Conservation (phyloP, 345 rosid species). For the Erodium maritimum region DNA sequence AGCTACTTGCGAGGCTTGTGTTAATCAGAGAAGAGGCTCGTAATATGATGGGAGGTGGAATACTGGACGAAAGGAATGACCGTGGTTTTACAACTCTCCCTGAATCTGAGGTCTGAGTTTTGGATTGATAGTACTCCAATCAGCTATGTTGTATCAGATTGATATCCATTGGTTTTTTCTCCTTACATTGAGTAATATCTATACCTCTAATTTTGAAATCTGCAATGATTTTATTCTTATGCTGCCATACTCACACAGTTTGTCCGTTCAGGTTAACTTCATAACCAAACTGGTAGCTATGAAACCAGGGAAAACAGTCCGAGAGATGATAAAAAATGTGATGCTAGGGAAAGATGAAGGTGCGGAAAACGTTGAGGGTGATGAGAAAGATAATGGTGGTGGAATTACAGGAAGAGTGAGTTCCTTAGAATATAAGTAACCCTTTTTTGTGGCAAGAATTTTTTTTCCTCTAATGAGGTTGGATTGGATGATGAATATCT, state of each 20-base stretch:
- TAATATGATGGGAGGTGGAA: conserved; percentile 95
- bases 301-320: conserved; percentile 71
- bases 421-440: conserved; percentile 3
- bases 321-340: conserved; percentile 71
- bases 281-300: conserved; percentile 74
- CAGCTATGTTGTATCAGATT: neutral
- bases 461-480: neutral
- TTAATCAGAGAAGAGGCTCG: conserved; percentile 91
- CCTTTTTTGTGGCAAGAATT: neutral
- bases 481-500: too few relatives aligned
- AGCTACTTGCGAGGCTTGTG: conserved; percentile 78
- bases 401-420: conserved; percentile 74
- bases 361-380: conserved; percentile 46
- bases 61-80: conserved; percentile 88
- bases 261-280: conserved; percentile 62
- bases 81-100: conserved; percentile 85
- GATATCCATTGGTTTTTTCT: neutral
- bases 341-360: conserved; percentile 94
- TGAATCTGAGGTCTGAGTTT: conserved; percentile 65
- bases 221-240: neutral
- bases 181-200: neutral
- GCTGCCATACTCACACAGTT: conserved; percentile 2
- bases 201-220: neutral
- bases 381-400: too few relatives aligned
- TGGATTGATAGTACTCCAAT: conserved; percentile 1